Evolutionary conservation across 1,284 basidiomycete genomes (phyloP), one percentile per base, ranked within the genome.

Genomic region (Coniferiporia weirii): DNA sequence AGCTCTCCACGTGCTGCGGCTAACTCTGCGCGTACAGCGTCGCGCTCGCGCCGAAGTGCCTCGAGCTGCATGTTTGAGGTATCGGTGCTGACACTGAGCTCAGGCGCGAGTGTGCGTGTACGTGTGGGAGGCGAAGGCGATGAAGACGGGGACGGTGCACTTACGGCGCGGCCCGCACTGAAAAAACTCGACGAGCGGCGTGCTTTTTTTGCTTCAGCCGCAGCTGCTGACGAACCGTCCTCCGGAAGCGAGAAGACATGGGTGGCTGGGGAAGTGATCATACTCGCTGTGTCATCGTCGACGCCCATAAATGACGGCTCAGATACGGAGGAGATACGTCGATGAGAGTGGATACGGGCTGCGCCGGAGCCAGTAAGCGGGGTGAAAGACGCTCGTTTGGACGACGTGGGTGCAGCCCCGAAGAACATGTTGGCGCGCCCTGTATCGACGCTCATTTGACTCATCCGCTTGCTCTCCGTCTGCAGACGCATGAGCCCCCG

Each of bases 401-500:
- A 76, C 3, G 84, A 77, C 0, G 78, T 73, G 1, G 84, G 71
- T 57, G 68, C 72, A 34, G 68, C 72, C 49, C 73, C 64, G 66
- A 70, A 71, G 53, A 68, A 63, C 61, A 74, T 61, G 32, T 75
- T 73, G 13, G 81, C 79, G 8, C 82, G 79, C 22, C 77, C 75
- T 43, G 84, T 64, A 67, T 90, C 89, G 48, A 87, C 68, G 4
- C 77, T 77, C 12, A 76, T 73, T 59, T 74, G 71, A 67, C 84
- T 87, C 68, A 82, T 81, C 45, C 88, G 77, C 64, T 89, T 80
- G 66, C 78, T 87, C 69, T 94, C 92, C 36, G 86, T 85, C 71
- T 96, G 93, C 17, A 97, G 77, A n/a, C 89, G 80, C 91, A 95
- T 95, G 44, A 97, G 79, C 12, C 90, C 92, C 57, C 91, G 85